Percentiles rank a stretch among this genome's conserved stretches.
phyloP scores from a whole-genome alignment of 192 early-diverging fungal species.

The Linnemannia elongata region DNA sequence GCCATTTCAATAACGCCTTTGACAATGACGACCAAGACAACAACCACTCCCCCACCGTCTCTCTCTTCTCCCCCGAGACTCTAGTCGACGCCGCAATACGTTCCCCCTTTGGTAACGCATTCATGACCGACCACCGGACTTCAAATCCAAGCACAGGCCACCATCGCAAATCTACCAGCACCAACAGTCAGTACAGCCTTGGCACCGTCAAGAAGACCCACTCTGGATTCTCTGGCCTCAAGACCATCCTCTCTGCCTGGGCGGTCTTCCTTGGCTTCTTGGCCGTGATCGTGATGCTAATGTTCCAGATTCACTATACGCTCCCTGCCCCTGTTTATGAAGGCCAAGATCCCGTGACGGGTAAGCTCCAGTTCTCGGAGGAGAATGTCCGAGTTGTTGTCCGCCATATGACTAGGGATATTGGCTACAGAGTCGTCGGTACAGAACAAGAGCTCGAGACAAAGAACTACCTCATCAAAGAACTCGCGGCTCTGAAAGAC shows the following conservation, averaged over 20 bases:
- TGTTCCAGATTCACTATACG: conserved; percentile 27
- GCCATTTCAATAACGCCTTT: conserved; percentile 24
- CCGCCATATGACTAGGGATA: conserved; percentile 59
- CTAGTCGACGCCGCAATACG: conserved; percentile 33
- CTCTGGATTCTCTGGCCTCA: conserved; percentile 2
- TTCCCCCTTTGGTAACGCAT: conserved; percentile 17
- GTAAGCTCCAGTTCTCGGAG: conserved; percentile 64
- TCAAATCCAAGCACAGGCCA: not conserved
- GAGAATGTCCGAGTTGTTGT: conserved; percentile 62
- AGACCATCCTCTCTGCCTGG: conserved; percentile 17
- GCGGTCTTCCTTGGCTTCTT: conserved; percentile 17
- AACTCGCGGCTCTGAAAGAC: conserved; percentile 12
- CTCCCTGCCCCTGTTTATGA: conserved; percentile 25
- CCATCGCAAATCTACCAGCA: not conserved
- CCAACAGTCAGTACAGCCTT: not conserved
- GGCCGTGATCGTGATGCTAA: conserved; percentile 1
- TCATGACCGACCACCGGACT: not conserved
- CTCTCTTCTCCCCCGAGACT: conserved; percentile 21
- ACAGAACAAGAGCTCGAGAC: conserved; percentile 51
- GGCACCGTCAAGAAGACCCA: not conserved
- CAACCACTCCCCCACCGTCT: not conserved
- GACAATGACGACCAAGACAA: conserved; percentile 17
- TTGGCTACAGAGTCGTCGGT: conserved; percentile 71
- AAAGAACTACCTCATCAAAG: conserved; percentile 39
- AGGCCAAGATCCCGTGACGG: conserved; percentile 31